Evolutionary conservation across 129 eudicot species (phyloP).

Genomic region (Pittosporum tobira): DNA sequence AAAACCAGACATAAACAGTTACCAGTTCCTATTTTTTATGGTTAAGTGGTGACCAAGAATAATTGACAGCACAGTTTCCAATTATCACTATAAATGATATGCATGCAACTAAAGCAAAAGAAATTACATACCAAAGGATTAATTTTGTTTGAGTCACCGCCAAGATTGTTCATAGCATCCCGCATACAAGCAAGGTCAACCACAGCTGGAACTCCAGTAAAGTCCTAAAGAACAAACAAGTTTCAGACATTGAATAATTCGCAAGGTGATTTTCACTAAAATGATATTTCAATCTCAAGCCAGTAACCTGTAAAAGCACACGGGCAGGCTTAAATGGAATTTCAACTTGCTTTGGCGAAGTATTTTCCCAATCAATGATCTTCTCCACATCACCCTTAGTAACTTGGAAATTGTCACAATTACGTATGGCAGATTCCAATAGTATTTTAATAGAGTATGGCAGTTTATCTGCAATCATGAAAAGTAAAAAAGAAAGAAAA

Average conservation of each 20-base stretch:
- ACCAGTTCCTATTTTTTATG: too few relatives aligned
- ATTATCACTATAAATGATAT: too few relatives aligned
- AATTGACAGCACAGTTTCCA: too few relatives aligned
- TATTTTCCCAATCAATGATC: slow-evolving; percentile 89
- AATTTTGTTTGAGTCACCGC: slow-evolving; percentile 75
- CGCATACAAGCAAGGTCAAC: slow-evolving; percentile 98
- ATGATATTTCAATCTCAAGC: slow-evolving; percentile 1
- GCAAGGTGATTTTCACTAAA: background rate
- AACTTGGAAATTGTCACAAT: slow-evolving; percentile 88
- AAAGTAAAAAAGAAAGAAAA: slow-evolving; percentile 1
- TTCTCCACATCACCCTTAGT: slow-evolving; percentile 55
- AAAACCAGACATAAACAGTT: too few relatives aligned
- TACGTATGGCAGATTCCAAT: slow-evolving; percentile 88
- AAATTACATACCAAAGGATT: slow-evolving; percentile 63
- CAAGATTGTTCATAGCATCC: slow-evolving; percentile 83
- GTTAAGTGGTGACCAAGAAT: too few relatives aligned
- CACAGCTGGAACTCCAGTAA: slow-evolving; percentile 95
- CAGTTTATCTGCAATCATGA: slow-evolving; percentile 52
- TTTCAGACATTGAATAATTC: background rate
- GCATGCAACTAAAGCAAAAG: too few relatives aligned
- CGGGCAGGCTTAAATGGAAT: slow-evolving; percentile 99
- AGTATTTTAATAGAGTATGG: slow-evolving; percentile 85
- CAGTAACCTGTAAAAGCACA: slow-evolving; percentile 70
- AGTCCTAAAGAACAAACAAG: slow-evolving; percentile 38
- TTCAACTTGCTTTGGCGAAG: slow-evolving; percentile 89